phyloP scores from a whole-genome alignment of 2,329 filamentous ascomycete genomes.

The Aspergillus terreus region DNA sequence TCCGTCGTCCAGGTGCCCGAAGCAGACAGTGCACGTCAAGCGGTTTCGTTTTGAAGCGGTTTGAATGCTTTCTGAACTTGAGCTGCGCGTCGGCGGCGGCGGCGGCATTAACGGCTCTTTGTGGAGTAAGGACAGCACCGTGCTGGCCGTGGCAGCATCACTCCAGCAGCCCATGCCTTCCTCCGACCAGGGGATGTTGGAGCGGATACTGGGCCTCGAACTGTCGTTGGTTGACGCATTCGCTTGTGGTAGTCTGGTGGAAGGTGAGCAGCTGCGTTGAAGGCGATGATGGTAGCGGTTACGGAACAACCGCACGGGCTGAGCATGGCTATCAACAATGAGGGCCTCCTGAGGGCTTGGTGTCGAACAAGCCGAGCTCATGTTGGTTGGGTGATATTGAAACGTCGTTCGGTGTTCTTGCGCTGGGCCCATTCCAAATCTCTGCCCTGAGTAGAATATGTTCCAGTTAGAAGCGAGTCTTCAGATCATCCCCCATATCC shows the following conservation, averaged over 20 bases:
- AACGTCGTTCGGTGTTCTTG: not conserved
- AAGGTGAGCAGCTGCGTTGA: not conserved
- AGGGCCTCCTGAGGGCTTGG: not conserved
- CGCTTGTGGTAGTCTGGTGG: not conserved
- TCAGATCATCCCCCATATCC: not conserved
- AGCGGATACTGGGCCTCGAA: not conserved
- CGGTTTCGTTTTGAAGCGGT: not conserved
- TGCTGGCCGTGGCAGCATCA: slow-evolving; percentile 14
- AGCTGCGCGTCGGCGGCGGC: not conserved
- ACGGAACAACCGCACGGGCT: not conserved
- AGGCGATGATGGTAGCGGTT: not conserved
- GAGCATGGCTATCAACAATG: not conserved
- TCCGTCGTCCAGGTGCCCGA: slow-evolving; percentile 6
- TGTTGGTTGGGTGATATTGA: not conserved
- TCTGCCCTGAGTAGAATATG: not conserved
- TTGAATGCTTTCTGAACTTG: not conserved
- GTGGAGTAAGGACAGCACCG: slow-evolving; percentile 15
- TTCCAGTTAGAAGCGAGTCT: not conserved
- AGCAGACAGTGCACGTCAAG: slow-evolving; percentile 11
- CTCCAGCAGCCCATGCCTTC: slow-evolving; percentile 12
- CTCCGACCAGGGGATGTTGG: not conserved
- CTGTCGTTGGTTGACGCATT: not conserved
- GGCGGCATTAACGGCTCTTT: slow-evolving; percentile 9
- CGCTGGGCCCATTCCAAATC: not conserved
- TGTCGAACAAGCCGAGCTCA: not conserved